Conservation (phyloP, 2,329 filamentous ascomycete genomes). For the Ophiocordyceps sinensis region DNA sequence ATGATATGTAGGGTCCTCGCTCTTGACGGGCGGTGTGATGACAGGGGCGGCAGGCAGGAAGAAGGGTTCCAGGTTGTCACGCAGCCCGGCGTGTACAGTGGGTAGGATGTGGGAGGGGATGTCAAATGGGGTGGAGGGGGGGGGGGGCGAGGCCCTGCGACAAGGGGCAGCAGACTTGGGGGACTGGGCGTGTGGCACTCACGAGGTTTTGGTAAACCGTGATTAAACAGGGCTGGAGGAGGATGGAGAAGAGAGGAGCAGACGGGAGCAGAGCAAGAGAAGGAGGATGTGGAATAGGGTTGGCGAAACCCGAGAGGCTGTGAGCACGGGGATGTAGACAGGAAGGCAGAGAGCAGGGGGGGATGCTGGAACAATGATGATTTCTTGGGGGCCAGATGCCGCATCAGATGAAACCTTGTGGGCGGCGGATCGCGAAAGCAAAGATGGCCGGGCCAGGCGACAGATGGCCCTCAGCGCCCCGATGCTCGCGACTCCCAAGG, state of each 20-base stretch:
- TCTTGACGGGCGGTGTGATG: too few relatives aligned
- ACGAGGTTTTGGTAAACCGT: too few relatives aligned
- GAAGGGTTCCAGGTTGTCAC: too few relatives aligned
- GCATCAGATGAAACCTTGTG: background rate
- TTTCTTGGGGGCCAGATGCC: background rate
- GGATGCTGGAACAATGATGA: background rate
- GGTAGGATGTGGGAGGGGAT: background rate
- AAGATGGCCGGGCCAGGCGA: background rate
- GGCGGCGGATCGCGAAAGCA: background rate
- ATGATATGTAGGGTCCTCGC: too few relatives aligned
- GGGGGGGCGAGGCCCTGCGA: background rate
- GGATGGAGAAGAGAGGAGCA: too few relatives aligned
- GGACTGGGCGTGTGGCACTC: background rate
- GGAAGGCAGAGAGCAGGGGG: too few relatives aligned
- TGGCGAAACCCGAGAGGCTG: too few relatives aligned
- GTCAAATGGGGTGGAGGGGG: background rate
- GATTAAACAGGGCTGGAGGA: too few relatives aligned
- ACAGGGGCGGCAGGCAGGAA: too few relatives aligned
- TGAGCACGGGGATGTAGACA: too few relatives aligned
- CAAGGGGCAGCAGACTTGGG: background rate
- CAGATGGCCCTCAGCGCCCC: slow-evolving; percentile 19
- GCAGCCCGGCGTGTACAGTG: background rate
- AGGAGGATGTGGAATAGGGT: too few relatives aligned
- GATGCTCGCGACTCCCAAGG: slow-evolving; percentile 15
- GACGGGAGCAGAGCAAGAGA: too few relatives aligned